phyloP scores from a whole-genome alignment of 1,139 yeast genomes.

The Tardiomyces blankii region DNA sequence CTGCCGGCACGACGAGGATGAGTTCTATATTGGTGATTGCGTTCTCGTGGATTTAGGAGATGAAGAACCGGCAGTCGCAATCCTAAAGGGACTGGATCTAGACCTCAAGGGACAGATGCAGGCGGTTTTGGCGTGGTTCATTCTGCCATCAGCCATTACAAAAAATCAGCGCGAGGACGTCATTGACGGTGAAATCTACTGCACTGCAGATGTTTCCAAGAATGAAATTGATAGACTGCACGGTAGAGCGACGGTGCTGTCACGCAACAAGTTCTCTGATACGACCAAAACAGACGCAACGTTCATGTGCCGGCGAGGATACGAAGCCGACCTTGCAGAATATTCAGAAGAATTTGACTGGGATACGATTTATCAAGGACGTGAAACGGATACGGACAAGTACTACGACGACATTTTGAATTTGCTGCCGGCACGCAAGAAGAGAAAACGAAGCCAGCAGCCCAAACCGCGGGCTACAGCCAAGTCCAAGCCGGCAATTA shows the following conservation, averaged over 20 bases:
- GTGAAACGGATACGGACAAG: slow-evolving; percentile 6
- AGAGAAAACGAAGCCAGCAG: not conserved
- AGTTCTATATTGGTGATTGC: slow-evolving; percentile 13
- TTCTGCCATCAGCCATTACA: slow-evolving; percentile 6
- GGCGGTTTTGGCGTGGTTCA: slow-evolving; percentile 13
- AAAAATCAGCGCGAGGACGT: slow-evolving; percentile 2
- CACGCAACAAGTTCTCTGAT: not conserved
- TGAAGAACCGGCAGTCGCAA: slow-evolving; percentile 12
- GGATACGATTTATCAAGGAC: slow-evolving; percentile 8
- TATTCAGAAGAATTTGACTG: slow-evolving; percentile 8
- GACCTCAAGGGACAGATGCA: slow-evolving; percentile 10
- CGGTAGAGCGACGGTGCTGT: slow-evolving; percentile 10
- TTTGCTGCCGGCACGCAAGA: slow-evolving; percentile 2
- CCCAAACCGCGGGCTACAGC: not conserved
- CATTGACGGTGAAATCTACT: slow-evolving; percentile 9
- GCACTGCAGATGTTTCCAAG: slow-evolving; percentile 11
- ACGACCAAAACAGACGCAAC: not conserved
- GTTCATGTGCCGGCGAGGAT: not conserved
- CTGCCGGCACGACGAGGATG: slow-evolving; percentile 2
- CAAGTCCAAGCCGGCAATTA: not conserved
- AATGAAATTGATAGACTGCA: slow-evolving; percentile 11
- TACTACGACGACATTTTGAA: not conserved
- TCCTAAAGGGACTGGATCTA: slow-evolving; percentile 12
- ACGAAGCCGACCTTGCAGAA: not conserved
- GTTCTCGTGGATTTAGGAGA: slow-evolving; percentile 11